A percentile compares a stretch with the other conserved stretches of the same genome.
Conservation (phyloP, 306 rosid species). For the Medicago ruthenica region DNA sequence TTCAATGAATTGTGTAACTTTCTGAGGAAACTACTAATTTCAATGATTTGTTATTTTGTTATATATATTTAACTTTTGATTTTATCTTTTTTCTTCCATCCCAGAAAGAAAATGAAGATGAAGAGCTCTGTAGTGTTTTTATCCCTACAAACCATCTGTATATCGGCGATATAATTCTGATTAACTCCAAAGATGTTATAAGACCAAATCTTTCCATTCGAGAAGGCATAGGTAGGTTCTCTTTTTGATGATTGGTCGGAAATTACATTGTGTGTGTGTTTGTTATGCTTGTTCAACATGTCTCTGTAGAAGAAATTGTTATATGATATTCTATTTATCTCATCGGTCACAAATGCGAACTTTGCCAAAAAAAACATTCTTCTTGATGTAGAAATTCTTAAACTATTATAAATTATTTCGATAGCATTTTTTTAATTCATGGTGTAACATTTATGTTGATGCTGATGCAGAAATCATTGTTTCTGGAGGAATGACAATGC, state of each 20-base stretch:
- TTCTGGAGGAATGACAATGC: constrained; percentile 97
- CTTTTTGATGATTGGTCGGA: constrained; percentile 1
- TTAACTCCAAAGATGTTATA: constrained; percentile 76
- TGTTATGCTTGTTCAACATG: neutral
- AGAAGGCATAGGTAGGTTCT: constrained; percentile 82
- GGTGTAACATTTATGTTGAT: constrained; percentile 1
- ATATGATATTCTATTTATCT: constrained; percentile 5
- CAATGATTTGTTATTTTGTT: constrained; percentile 8
- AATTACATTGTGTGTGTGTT: constrained; percentile 6
- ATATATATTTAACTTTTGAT: constrained; percentile 27
- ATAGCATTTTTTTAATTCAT: neutral
- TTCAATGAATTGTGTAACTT: constrained; percentile 24
- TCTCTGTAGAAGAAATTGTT: constrained; percentile 6
- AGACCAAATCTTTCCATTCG: constrained; percentile 90
- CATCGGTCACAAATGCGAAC: neutral
- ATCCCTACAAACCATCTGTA: constrained; percentile 92
- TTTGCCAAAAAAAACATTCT: constrained; percentile 18
- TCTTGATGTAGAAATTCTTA: neutral
- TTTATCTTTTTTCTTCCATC: constrained; percentile 18
- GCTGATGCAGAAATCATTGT: constrained; percentile 79
- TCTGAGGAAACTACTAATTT: constrained; percentile 11
- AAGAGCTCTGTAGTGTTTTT: constrained; percentile 89
- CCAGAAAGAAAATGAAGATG: constrained; percentile 83
- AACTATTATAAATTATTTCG: constrained; percentile 16
- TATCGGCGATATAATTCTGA: constrained; percentile 83